phyloP scores from a whole-genome alignment of 495 filamentous ascomycete genomes.

The Tetracladium setigerum region DNA sequence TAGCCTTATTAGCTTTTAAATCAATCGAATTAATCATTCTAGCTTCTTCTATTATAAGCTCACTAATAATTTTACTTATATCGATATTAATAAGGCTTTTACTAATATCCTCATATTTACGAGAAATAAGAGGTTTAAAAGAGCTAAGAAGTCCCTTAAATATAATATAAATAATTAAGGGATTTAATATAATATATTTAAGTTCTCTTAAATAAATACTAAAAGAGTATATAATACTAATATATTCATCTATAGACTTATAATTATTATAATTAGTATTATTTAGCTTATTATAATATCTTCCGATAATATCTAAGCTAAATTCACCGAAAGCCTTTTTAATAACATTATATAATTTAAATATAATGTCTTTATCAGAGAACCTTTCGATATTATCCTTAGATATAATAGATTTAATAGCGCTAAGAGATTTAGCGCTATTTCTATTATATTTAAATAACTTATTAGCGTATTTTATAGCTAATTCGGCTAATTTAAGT shows the following conservation, averaged over 20 bases:
- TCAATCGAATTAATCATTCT: background rate
- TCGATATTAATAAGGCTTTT: constrained; percentile 2
- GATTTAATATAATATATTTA: background rate
- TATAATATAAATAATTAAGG: background rate
- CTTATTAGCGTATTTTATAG: too few species aligned
- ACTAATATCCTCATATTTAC: constrained; percentile 4
- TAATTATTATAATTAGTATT: constrained; percentile 2
- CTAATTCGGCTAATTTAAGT: too few species aligned
- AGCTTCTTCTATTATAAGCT: background rate
- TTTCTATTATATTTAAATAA: too few species aligned
- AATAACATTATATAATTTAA: too few species aligned
- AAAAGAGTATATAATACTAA: background rate
- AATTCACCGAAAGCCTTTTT: too few species aligned
- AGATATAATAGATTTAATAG: too few species aligned
- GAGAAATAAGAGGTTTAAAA: background rate
- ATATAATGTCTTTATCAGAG: too few species aligned
- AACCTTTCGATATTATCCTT: too few species aligned
- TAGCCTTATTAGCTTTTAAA: constrained; percentile 4
- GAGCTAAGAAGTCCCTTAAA: constrained; percentile 3
- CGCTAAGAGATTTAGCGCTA: too few species aligned
- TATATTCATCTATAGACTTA: too few species aligned
- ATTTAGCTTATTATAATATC: too few species aligned
- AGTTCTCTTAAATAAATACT: constrained; percentile 5
- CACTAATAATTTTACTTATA: constrained; percentile 1
- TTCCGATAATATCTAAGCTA: too few species aligned